Base-by-base conservation (phyloP, 2,329 filamentous ascomycete species). In the Pseudocercospora fijiensis region DNA sequence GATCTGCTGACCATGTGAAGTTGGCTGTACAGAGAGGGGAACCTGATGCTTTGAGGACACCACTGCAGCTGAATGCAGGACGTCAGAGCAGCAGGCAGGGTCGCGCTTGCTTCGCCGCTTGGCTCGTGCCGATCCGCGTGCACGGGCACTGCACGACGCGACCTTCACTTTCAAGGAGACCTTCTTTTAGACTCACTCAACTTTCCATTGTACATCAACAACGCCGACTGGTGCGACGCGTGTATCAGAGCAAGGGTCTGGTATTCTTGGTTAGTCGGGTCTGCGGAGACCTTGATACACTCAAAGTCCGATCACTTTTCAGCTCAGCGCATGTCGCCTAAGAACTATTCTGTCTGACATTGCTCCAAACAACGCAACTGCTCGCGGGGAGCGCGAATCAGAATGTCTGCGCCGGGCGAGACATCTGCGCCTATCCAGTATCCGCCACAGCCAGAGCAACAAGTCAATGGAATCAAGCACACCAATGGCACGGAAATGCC, bases 381-480 rank as follows among this genome's bases (percentile, higher is more conserved):
- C 45, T 53, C 10, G 8, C 13, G 11, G 4, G 16, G 3, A 16
- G 37, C 33, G 24, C 47, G 7, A 10, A 20, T 10, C 20, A 61
- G 13, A 18, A 65, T 62, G 63, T 55, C 63, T 30, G 57, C 60
- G 30, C 61, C 61, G 2, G 47, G 43, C 37, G 47, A 64, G 20
- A 37, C 30, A 16, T 56, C 53, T 3, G 47, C 57, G 5, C 26
- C 52, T 1, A 64, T 62, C 9, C 27, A 58, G 30, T 45, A 45
- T 27, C 28, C 61, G n/a, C 49, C 37, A 13, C 33, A 28, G 18
- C 20, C 63, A 22, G 49, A 49, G 16, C 26, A 53, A 18, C 18
- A 58, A 18, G 43, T 55, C 57, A 65, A 68, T 43, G 62, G 61
- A 22, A 56, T 43, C 11, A 62, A 65, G 33, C 65, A 62, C 53